These are phyloP conservation scores for Lepiota venenata DNA, from an alignment of 768 basidiomycete species.

Conservation along the genomic window DNA sequence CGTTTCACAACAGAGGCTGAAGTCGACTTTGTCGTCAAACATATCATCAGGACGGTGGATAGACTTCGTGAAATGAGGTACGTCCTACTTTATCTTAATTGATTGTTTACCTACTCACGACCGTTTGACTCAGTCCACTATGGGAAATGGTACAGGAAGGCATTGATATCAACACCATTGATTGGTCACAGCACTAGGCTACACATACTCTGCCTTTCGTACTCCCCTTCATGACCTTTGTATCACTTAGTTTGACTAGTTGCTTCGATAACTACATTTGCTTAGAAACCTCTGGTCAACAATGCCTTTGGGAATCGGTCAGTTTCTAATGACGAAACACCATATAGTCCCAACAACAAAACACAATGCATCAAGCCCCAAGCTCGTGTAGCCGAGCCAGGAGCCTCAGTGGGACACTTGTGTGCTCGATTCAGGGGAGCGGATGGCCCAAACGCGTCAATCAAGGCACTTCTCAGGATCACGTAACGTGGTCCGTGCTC, in stretches of 20 bases:
- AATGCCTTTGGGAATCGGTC: too few species aligned
- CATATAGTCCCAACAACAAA: too few species aligned
- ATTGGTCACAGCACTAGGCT: conserved; percentile 90
- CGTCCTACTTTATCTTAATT: conserved; percentile 16
- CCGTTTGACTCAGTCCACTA: conserved; percentile 57
- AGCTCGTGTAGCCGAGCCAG: too few species aligned
- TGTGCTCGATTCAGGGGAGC: too few species aligned
- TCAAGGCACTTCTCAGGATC: conserved; percentile 10
- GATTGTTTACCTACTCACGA: conserved; percentile 10
- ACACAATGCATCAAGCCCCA: too few species aligned
- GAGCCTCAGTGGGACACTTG: too few species aligned
- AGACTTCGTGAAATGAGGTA: conserved; percentile 92
- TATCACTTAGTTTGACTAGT: neutral
- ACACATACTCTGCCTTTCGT: neutral
- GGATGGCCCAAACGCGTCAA: neutral
- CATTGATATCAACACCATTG: conserved; percentile 91
- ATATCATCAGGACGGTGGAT: conserved; percentile 85
- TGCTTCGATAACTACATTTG: too few species aligned
- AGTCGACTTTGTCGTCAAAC: conserved; percentile 88
- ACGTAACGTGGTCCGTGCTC: conserved; percentile 38
- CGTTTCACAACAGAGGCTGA: conserved; percentile 98
- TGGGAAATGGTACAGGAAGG: conserved; percentile 99
- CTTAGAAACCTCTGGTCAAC: too few species aligned
- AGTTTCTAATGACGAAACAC: too few species aligned
- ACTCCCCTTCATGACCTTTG: neutral